Base-by-base conservation (phyloP, 1,139 yeast species). In the Hansenula sp. region DNA sequence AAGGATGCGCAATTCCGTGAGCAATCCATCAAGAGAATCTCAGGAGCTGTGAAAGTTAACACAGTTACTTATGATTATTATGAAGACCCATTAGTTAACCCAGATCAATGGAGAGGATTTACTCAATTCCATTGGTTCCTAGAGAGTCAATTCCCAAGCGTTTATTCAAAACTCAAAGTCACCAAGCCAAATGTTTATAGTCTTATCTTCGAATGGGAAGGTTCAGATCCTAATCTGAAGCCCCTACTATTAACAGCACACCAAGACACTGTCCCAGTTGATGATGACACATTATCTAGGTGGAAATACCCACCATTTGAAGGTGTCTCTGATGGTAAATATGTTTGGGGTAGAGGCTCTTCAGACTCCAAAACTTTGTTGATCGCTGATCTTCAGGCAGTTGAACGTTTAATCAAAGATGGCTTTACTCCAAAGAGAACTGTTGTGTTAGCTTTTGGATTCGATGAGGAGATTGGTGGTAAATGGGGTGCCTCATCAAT, bases 221-320 rank as follows among this genome's bases (percentile, higher is more conserved):
- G 95, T 16, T 58, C 77, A 1, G 62, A 79, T 49, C 35, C 61
- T 6, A 44, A 54, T 3, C 66, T 82, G 53, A 83, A 84, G 60
- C 95, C 95, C 12, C 51, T 81, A 13, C 61, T 86, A 60, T 67
- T 86, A 35, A 76, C 83, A 55, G 90, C 90, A 2, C 96, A 88
- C 60, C 85, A 79, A 62, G 95, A 87, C 58, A 86, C 83, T 4
- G 95, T 87, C n/a, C 95, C 95, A 0, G 84, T 85, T n/a, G 81
- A 79, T 49, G 63, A 67, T 33, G 79, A 71, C 27, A 76, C 87
- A 3, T 62, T 72, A 41, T 65, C 57, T 27, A 70, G 73, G 41
- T 87, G 95, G 96, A 68, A 68, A 1, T 71, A 79, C 55, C 80
- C 79, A 7, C 94, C 95, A 17, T 84, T 79, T 50, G 70, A 71